Evolutionary conservation across 2,329 filamentous ascomycete genomes (phyloP), one percentile per base, ranked within the genome.

Genomic region (Talaromyces albobiverticillius): DNA sequence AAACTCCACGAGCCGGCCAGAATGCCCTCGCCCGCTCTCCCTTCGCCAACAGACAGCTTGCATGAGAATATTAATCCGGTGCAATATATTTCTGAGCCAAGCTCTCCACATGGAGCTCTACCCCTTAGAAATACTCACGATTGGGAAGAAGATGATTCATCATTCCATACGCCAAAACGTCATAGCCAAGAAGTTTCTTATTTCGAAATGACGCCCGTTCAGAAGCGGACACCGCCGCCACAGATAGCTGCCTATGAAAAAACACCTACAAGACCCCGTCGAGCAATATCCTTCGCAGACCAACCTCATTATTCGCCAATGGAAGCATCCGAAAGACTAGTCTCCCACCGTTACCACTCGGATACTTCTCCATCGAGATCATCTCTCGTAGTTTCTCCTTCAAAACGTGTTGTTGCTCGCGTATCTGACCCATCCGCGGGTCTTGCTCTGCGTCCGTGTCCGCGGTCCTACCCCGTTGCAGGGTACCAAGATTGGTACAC

Each of bases 401-500:
- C 56, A n/a, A 55, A 60, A 49, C 54, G 51, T 38, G 20, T 51
- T 4, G 46, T 56, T 23, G 3, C 25, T n/a, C 46, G 41, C 11
- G 7, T 16, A 13, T 31, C 29, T 29, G 54, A 49, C n/a, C 11
- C 51, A 20, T 41, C 50, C 9, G 38, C 25, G 6, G 34, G 46
- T 60, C 58, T 68, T 40, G 64, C 59, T 25, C 77, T 92, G 13
- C 83, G 88, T 3, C 79, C 84, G 2, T 96, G 92, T 62, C 86
- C 86, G 6, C 81, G 89, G 57, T 82, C 80, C 36, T 74, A 79
- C 4, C 82, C 83, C 10, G 80, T 83, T 11, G 74, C 81, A 9
- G 85, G 85, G 1, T 80, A 85, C 57, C 77, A 86, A 58, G 90
- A 94, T 64, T 96, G 92, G 89, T 84, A 91, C 57, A 92, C 87